phyloP scores from a whole-genome alignment of 768 basidiomycete genomes.

The Cytidiella melzeri region DNA sequence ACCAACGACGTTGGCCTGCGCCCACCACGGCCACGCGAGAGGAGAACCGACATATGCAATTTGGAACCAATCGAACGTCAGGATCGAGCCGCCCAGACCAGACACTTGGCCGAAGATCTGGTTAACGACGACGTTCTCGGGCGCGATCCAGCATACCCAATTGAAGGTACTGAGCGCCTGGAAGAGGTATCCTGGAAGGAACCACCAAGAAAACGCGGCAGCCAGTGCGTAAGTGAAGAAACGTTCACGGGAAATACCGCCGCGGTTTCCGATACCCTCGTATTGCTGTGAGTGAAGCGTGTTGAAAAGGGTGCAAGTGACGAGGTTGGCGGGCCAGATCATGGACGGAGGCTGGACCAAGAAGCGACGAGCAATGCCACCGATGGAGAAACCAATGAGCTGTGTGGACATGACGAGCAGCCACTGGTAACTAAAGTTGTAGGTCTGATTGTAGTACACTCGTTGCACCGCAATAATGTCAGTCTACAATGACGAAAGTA shows the following conservation, averaged over 20 bases:
- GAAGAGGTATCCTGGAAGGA: slow-evolving; percentile 74
- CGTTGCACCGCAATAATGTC: slow-evolving; percentile 72
- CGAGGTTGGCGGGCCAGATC: slow-evolving; percentile 41
- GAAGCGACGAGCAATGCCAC: slow-evolving; percentile 39
- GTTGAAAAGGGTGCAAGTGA: slow-evolving; percentile 40
- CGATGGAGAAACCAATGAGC: slow-evolving; percentile 40
- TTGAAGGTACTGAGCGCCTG: slow-evolving; percentile 32
- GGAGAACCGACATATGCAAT: slow-evolving; percentile 64
- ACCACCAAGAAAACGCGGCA: slow-evolving; percentile 39
- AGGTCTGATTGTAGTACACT: slow-evolving; percentile 57
- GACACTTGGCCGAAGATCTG: slow-evolving; percentile 80
- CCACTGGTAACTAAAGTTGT: slow-evolving; percentile 64
- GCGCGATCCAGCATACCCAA: slow-evolving; percentile 66
- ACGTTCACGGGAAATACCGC: slow-evolving; percentile 45
- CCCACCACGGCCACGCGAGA: slow-evolving; percentile 61
- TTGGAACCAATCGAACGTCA: slow-evolving; percentile 75
- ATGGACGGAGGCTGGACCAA: slow-evolving; percentile 38
- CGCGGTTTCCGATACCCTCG: slow-evolving; percentile 35
- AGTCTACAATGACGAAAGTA: slow-evolving; percentile 29
- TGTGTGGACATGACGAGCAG: slow-evolving; percentile 77
- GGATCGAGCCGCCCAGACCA: slow-evolving; percentile 62
- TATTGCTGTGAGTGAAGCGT: slow-evolving; percentile 34
- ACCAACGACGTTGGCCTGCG: slow-evolving; percentile 54
- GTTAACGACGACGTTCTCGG: slow-evolving; percentile 63
- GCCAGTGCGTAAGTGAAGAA: slow-evolving; percentile 43